phyloP scores from a whole-genome alignment of 2,329 filamentous ascomycete species.

The Colletotrichum camelliae region DNA sequence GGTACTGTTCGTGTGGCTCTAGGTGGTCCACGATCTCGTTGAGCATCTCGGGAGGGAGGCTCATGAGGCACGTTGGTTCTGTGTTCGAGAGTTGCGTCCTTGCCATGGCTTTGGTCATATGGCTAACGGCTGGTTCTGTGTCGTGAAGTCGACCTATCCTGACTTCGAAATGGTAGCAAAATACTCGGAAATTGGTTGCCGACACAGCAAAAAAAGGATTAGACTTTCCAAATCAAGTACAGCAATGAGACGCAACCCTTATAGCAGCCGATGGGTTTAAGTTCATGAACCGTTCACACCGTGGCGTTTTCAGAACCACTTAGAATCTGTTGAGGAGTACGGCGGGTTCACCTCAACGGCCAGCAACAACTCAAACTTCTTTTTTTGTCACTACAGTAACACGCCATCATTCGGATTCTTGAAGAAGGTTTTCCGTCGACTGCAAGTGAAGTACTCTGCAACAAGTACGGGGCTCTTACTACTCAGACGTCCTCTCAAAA shows the following conservation, averaged over 20 bases:
- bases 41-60: neutral
- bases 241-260: neutral
- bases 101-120: too few species aligned
- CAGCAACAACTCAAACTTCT: too few species aligned
- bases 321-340: neutral
- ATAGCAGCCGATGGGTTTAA: neutral
- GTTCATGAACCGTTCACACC: neutral
- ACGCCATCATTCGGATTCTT: too few species aligned
- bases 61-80: neutral
- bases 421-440: too few species aligned
- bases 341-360: too few species aligned
- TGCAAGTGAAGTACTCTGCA: too few species aligned
- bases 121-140: too few species aligned
- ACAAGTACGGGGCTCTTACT: too few species aligned
- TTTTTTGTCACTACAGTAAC: too few species aligned
- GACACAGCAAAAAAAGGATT: too few species aligned
- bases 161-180: neutral
- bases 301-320: neutral
- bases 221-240: neutral
- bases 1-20: neutral
- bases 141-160: neutral
- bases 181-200: too few species aligned
- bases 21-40: neutral
- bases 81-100: accelerated
- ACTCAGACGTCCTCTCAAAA: too few species aligned